Evolutionary conservation across 106 monocot species (phyloP).

Genomic region (Hemerocallis citrina): DNA sequence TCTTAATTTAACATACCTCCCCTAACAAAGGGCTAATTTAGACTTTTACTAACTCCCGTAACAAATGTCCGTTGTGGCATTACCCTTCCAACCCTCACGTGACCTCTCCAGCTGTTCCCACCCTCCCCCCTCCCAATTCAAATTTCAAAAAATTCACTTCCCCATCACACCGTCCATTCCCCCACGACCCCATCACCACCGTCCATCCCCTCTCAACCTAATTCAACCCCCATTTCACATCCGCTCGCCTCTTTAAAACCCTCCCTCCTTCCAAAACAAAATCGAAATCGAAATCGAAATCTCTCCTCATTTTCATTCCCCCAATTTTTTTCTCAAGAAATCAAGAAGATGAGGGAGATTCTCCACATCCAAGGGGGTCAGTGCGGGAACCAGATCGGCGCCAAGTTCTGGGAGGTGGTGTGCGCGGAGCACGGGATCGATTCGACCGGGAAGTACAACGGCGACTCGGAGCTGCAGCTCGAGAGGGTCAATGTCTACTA

Average conservation of each 20-base stretch:
- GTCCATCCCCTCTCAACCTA: background rate
- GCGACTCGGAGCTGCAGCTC: too few species aligned
- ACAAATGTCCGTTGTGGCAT: too few species aligned
- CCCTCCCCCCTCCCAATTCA: background rate
- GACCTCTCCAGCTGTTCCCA: too few species aligned
- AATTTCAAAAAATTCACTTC: background rate
- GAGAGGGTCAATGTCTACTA: too few species aligned
- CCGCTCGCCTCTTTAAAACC: background rate
- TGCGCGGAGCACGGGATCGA: too few species aligned
- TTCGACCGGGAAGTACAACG: background rate
- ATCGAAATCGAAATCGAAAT: too few species aligned
- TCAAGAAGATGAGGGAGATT: background rate
- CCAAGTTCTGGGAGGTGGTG: background rate
- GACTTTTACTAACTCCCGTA: too few species aligned
- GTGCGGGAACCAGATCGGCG: background rate
- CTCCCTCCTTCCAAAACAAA: background rate
- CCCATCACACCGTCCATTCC: background rate
- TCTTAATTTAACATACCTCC: too few species aligned
- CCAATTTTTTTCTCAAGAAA: background rate
- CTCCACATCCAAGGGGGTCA: background rate
- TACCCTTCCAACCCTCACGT: too few species aligned
- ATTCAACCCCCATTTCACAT: too few species aligned
- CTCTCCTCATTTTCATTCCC: background rate
- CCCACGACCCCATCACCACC: background rate
- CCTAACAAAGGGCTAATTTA: too few species aligned